Conservation (phyloP, 257 asterid species). For the Cinchona pubescens region DNA sequence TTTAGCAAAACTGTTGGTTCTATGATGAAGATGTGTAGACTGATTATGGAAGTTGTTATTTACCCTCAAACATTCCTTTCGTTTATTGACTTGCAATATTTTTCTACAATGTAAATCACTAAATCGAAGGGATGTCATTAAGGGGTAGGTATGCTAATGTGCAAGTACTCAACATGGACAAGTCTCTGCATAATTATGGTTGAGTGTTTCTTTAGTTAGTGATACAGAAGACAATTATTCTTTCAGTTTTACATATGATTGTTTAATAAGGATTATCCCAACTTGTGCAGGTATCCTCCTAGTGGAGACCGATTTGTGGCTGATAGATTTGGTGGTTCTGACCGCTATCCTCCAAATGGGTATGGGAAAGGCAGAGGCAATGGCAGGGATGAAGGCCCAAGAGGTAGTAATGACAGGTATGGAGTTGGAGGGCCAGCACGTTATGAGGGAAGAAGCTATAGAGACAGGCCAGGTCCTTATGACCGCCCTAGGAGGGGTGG, state of each 20-base stretch:
- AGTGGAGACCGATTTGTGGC: conserved; percentile 59
- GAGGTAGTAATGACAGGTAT: conserved; percentile 56
- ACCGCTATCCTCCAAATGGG: conserved; percentile 63
- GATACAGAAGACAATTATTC: not conserved
- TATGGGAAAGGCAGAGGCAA: conserved; percentile 63
- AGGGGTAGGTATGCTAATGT: not conserved
- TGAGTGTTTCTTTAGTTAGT: not conserved
- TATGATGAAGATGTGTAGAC: not conserved
- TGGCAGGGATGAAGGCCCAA: conserved; percentile 55
- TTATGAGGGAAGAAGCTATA: conserved; percentile 61
- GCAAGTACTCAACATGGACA: not conserved
- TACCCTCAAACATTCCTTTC: not conserved
- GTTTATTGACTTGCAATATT: not conserved
- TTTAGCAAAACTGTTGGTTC: not conserved
- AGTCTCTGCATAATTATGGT: not conserved
- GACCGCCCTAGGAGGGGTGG: conserved; percentile 84
- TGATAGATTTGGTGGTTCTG: conserved; percentile 60
- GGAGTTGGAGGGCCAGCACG: conserved; percentile 63
- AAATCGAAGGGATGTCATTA: not conserved
- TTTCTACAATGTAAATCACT: not conserved
- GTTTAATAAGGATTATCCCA: not conserved
- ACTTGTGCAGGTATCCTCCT: conserved; percentile 54
- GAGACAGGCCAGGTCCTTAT: conserved; percentile 74
- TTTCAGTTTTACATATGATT: not conserved
- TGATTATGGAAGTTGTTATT: not conserved